Base-by-base conservation (phyloP, 495 filamentous ascomycete genomes). In the Xylaria curta region DNA sequence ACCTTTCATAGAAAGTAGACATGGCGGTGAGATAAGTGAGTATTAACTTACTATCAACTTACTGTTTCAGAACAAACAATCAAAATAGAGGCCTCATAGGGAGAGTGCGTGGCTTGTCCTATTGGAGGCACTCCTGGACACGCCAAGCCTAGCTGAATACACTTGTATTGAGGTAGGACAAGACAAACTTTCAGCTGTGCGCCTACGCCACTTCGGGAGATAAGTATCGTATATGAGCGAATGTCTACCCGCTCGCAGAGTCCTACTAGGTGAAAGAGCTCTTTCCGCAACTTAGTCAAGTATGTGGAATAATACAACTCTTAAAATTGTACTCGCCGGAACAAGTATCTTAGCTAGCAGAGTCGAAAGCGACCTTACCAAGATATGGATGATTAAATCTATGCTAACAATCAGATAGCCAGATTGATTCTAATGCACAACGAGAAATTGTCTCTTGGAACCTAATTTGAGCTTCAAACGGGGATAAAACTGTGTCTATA, bases 391-490 rank as follows among this genome's bases (percentile, higher is more conserved):
- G 28, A 31, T n/a, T n/a, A n/a, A n/a, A n/a, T n/a, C n/a, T n/a
- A n/a, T n/a, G n/a, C n/a, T 31, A 31, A 31, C 28, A 31, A 31
- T 31, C 3, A 31, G 28, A 31, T 31, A 3, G 28, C 26, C 26
- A 0, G 0, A 17, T 28, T 42, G 13, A 66, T 19, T 33, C 19
- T 2, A 36, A 17, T 10, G 21, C 42, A n/a, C 13, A 2, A 33
- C 13, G 2, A 24, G 24, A 12, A 46, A 28, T 51, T 26, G 2
- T 21, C 5, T 33, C 10, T n/a, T 46, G 40, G 26, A 24, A 31
- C 31, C 58, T 54, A 58, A 58, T 67, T 17, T 46, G 19, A 17
- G 74, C 59, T 31, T 72, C 54, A 54, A 76, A 77, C 28, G 28
- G 28, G 33, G 56, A 28, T 1, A 80, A 60, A 13, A 24, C 36